Evolutionary conservation across 2,329 filamentous ascomycete genomes (phyloP), one percentile per base, ranked within the genome.

Genomic region (Talaromyces marneffei): DNA sequence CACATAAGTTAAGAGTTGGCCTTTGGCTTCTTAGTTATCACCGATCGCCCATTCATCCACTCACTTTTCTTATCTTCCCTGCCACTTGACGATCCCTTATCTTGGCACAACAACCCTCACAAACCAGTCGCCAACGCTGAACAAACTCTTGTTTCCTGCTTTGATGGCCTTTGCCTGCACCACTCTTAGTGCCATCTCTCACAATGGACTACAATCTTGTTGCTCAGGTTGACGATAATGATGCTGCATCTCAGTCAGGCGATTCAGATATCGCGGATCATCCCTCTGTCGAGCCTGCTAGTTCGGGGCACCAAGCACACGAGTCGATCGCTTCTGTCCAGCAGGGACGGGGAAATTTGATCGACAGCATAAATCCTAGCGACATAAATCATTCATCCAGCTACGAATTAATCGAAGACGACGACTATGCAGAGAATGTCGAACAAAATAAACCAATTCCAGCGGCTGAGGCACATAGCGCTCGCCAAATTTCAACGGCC

Each of bases 321-420:
- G 57, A 53, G 57, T 33, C 57, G 46, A 33, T 53, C 46, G 27
- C 44, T 25, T 31, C 35, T 25, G 35, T 39, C 46, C 57, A 59
- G 37, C 57, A 52, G 18, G 46, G 46, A 25, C 46, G 53, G 18
- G 57, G 33, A 18, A 59, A 14, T 31, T n/a, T 59, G 31, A 58
- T 58, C 27, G 52, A 25, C 37, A 60, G 62, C 52, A 54, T 55
- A 23, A 25, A 42, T 42, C 35, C 18, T 46, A 48, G 71, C 71
- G 27, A 63, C 20, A 42, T 23, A 48, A 40, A 54, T 8, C 18
- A 42, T 31, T 57, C 42, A 12, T 54, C 52, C 33, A 77, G 71
- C 64, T 80, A 80, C 67, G 77, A 79, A 57, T 71, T 80, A 62
- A 71, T 80, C 29, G 78, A 80, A 63, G 76, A 75, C 35, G 78